phyloP scores from a whole-genome alignment of 1,139 yeast genomes.

The Kodamaea plutei region DNA sequence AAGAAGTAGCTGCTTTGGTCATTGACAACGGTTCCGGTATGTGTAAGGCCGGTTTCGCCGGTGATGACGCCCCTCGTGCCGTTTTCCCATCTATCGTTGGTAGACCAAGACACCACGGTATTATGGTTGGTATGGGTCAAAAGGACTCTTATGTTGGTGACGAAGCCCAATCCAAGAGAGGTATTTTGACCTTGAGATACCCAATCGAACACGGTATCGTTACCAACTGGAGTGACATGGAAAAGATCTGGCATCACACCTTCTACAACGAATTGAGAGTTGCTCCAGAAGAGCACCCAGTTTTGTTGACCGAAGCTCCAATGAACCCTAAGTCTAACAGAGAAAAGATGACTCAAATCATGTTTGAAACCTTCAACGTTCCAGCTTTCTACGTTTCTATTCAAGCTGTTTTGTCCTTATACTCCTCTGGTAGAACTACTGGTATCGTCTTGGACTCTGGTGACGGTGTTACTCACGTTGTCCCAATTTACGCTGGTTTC shows the following conservation, averaged over 20 bases:
- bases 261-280: conserved; percentile 97
- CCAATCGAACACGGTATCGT: conserved; percentile 99
- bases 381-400: conserved; percentile 99
- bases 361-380: conserved; percentile 98
- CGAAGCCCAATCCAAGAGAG: conserved; percentile 99
- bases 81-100: conserved; percentile 99
- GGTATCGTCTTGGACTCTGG: conserved; percentile 99
- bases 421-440: conserved; percentile 99
- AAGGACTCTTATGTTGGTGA: conserved; percentile 99
- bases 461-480: conserved; percentile 99
- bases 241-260: conserved; percentile 99
- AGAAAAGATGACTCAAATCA: conserved; percentile 98
- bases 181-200: conserved; percentile 97
- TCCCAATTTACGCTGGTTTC: conserved; percentile 99
- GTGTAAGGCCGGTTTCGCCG: conserved; percentile 99
- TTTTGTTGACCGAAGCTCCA: conserved; percentile 97
- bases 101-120: conserved; percentile 99
- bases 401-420: conserved; percentile 96
- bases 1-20: conserved; percentile 70
- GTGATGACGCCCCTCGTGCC: conserved; percentile 99
- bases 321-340: conserved; percentile 99
- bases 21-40: conserved; percentile 99
- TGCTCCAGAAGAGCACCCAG: conserved; percentile 99
- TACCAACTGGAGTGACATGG: conserved; percentile 99
- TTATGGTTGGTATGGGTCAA: conserved; percentile 99